Conservation (phyloP, 495 filamentous ascomycete species). For the Margaritispora aquatica region DNA sequence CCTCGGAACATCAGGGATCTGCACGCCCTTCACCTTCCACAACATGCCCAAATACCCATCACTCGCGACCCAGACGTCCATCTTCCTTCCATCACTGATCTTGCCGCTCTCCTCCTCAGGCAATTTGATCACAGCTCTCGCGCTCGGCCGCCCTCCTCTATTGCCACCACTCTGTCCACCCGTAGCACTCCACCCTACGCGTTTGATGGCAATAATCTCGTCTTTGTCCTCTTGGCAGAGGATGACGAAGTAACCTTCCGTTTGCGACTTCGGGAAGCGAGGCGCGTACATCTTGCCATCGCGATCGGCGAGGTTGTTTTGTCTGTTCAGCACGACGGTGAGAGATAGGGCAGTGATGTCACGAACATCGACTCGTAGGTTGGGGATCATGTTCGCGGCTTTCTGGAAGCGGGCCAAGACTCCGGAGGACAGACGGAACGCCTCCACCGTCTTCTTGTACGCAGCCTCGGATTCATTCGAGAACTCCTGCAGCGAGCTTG, state of each 20-base stretch:
- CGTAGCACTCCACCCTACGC: slow-evolving; percentile 61
- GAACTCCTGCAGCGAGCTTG: slow-evolving; percentile 34
- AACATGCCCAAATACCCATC: slow-evolving; percentile 83
- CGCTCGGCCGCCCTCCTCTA: slow-evolving; percentile 31
- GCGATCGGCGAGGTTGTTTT: slow-evolving; percentile 54
- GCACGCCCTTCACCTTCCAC: slow-evolving; percentile 52
- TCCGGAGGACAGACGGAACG: slow-evolving; percentile 23
- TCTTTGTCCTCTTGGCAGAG: slow-evolving; percentile 58
- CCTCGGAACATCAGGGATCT: slow-evolving; percentile 36
- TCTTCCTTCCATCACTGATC: slow-evolving; percentile 33
- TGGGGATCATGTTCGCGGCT: slow-evolving; percentile 55
- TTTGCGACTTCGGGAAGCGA: slow-evolving; percentile 88
- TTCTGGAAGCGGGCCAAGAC: slow-evolving; percentile 44
- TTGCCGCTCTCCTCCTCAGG: slow-evolving; percentile 35
- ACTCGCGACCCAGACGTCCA: slow-evolving; percentile 71
- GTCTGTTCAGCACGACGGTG: slow-evolving; percentile 55
- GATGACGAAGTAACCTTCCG: slow-evolving; percentile 87
- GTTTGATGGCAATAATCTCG: slow-evolving; percentile 78
- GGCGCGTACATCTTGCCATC: slow-evolving; percentile 77
- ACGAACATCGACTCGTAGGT: slow-evolving; percentile 56
- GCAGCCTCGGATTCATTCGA: slow-evolving; percentile 33
- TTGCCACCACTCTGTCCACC: slow-evolving; percentile 23
- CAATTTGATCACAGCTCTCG: slow-evolving; percentile 56
- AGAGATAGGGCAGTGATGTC: slow-evolving; percentile 55
- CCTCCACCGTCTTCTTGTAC: slow-evolving; percentile 23